Conservation (phyloP, 345 rosid genomes). For the Cardamine chenopodiifolia region DNA sequence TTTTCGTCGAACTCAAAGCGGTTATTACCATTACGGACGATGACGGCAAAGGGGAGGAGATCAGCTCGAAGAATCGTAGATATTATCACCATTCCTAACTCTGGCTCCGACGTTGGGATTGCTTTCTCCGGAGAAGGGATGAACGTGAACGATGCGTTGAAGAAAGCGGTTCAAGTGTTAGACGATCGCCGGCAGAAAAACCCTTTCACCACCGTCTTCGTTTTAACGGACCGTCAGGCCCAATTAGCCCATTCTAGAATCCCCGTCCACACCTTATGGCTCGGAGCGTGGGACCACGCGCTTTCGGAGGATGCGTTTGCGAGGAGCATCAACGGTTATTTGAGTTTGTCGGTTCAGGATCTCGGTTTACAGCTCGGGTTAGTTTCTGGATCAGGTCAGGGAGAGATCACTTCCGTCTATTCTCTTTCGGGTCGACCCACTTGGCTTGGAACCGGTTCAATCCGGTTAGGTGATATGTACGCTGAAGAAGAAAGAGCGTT, state of each 20-base stretch:
- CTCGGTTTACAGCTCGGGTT: conserved; percentile 65
- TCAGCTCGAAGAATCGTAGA: conserved; percentile 70
- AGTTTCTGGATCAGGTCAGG: conserved; percentile 63
- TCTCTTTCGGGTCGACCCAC: conserved; percentile 54
- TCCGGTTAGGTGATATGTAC: conserved; percentile 73
- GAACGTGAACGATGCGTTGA: conserved; percentile 72
- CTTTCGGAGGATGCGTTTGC: conserved; percentile 52
- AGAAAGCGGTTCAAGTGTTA: conserved; percentile 81
- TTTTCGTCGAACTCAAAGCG: conserved; percentile 75
- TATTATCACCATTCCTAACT: conserved; percentile 38
- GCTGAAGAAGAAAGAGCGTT: conserved; percentile 74
- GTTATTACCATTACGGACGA: conserved; percentile 63
- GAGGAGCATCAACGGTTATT: conserved; percentile 47
- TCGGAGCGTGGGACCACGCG: conserved; percentile 42
- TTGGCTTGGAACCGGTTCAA: conserved; percentile 52
- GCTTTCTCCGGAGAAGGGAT: conserved; percentile 57
- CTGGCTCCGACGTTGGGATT: conserved; percentile 53
- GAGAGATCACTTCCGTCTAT: conserved; percentile 65
- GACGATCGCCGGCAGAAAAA: conserved; percentile 86
- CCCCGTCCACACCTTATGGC: conserved; percentile 60
- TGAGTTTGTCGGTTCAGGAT: conserved; percentile 66
- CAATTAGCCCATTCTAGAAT: conserved; percentile 37
- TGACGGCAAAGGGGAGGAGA: conserved; percentile 73
- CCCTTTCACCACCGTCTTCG: conserved; percentile 58
- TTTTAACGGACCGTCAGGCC: conserved; percentile 58